Base-by-base conservation (phyloP, 306 rosid species). In the Dryas drummondii region DNA sequence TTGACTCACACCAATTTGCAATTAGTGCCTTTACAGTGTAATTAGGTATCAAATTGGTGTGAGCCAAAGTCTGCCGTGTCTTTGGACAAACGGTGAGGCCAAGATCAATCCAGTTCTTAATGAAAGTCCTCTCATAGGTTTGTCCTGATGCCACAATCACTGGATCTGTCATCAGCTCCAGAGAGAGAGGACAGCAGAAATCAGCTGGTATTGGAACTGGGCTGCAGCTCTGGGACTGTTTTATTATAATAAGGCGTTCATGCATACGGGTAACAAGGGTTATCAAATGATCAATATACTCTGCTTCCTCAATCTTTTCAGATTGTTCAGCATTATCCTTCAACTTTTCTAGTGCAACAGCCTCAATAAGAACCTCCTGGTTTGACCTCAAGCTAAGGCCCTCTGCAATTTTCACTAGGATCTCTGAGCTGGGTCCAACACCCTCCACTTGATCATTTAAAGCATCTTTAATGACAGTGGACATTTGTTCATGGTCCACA, bases 61-160 rank as follows among this genome's bases (percentile, higher is more conserved):
- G 99, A 77, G 88, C 89, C 79, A 96, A 83, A 53, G 91, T 84
- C 84, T 96, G 99, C 51, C 96, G 88, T 7, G 99, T 96, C 92
- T 92, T 96, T 5, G 99, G 99, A 84, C 99, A 96, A 80, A 96
- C 96, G 17, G 91, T 89, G 72, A 96, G 92, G 60, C 94, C 97
- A 63, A 90, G 86, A 84, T 87, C 91, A 79, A 96, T 96, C 99
- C 99, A 96, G 67, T 88, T 87, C 85, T 88, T 92, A 64, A 96
- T 96, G 84, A 86, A 96, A 68, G 83, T 82, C 69, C 96, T 89
- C 86, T 96, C 99, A 76, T 96, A 96, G 47, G 99, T 96, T 86
- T 96, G 99, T 76, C 99, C 99, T 27, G 99, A 96, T 55, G 98
- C 94, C 85, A 96, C 99, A 54, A 96, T 96, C 68, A 96, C 97